Conservation (phyloP, 2,329 filamentous ascomycete genomes). For the Aspergillus quadricinctus region DNA sequence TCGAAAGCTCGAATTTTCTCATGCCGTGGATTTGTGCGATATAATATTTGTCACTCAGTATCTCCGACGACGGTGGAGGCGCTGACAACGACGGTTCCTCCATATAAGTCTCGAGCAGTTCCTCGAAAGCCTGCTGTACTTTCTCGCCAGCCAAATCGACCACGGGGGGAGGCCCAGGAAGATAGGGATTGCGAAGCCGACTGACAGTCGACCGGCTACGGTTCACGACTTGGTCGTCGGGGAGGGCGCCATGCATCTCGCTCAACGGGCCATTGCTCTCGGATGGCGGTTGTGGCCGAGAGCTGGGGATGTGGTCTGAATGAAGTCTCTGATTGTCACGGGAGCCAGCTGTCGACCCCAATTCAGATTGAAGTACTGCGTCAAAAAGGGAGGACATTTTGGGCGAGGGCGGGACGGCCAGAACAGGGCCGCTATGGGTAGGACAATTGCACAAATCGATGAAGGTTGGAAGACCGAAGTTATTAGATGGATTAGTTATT, state of each 20-base stretch:
- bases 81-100: slow-evolving; percentile 56
- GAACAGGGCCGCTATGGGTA: slow-evolving; percentile 20
- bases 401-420: slow-evolving; percentile 19
- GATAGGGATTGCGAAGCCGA: slow-evolving; percentile 47
- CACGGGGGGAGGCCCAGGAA: slow-evolving; percentile 54
- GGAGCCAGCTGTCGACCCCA: slow-evolving; percentile 32
- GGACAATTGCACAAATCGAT: neutral
- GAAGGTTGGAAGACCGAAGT: neutral
- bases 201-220: slow-evolving; percentile 46
- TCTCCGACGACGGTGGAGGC: slow-evolving; percentile 50
- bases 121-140: slow-evolving; percentile 59
- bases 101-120: slow-evolving; percentile 57
- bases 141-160: slow-evolving; percentile 59
- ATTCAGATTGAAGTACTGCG: slow-evolving; percentile 39
- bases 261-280: slow-evolving; percentile 50
- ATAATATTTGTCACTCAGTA: slow-evolving; percentile 61
- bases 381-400: slow-evolving; percentile 41
- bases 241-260: slow-evolving; percentile 55
- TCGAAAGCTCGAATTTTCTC: slow-evolving; percentile 58
- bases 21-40: slow-evolving; percentile 63
- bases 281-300: slow-evolving; percentile 50
- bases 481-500: neutral
- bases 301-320: slow-evolving; percentile 47
- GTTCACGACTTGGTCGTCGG: slow-evolving; percentile 60
- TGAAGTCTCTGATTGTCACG: slow-evolving; percentile 26